A percentile compares a stretch with the other conserved stretches of the same genome.
Conservation (phyloP, 129 eudicot species). For the Heracleum sosnowskyi region DNA sequence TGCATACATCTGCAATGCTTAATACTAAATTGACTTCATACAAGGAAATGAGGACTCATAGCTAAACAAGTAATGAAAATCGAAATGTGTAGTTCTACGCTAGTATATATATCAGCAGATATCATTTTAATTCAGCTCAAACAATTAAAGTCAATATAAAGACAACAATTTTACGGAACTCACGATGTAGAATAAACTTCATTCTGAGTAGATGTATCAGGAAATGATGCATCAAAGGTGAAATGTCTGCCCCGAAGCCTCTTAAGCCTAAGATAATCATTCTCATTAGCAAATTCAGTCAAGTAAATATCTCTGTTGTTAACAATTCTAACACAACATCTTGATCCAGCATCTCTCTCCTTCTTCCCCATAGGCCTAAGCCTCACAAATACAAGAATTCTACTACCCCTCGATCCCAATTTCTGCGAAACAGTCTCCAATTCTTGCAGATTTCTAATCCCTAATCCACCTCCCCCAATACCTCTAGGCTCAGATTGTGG, state of each 20-base stretch:
- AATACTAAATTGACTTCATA: not conserved
- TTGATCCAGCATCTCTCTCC: constrained; percentile 64
- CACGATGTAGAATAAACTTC: constrained; percentile 81
- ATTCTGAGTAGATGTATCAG: constrained; percentile 60
- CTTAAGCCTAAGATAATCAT: constrained; percentile 69
- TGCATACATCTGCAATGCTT: not conserved
- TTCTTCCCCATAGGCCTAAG: constrained; percentile 72
- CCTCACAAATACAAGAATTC: constrained; percentile 80
- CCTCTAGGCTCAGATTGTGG: constrained; percentile 23
- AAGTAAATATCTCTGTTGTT: constrained; percentile 73
- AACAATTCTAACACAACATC: constrained; percentile 70
- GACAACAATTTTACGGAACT: constrained; percentile 21
- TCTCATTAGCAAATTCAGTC: constrained; percentile 70
- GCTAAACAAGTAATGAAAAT: not conserved
- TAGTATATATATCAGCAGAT: not conserved
- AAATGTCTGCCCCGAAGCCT: constrained; percentile 83
- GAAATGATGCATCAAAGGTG: constrained; percentile 73
- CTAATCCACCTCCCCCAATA: constrained; percentile 11
- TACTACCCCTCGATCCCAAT: constrained; percentile 19
- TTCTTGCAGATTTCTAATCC: constrained; percentile 27
- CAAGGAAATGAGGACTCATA: not conserved
- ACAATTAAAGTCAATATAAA: not conserved
- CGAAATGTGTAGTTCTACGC: not conserved
- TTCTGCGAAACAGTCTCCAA: constrained; percentile 25
- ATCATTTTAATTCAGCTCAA: constrained; percentile 2